Percentiles rank a stretch among this genome's conserved stretches.
Conservation (phyloP, 805 yeast genomes). For the Sungouiozyma intestinalis region DNA sequence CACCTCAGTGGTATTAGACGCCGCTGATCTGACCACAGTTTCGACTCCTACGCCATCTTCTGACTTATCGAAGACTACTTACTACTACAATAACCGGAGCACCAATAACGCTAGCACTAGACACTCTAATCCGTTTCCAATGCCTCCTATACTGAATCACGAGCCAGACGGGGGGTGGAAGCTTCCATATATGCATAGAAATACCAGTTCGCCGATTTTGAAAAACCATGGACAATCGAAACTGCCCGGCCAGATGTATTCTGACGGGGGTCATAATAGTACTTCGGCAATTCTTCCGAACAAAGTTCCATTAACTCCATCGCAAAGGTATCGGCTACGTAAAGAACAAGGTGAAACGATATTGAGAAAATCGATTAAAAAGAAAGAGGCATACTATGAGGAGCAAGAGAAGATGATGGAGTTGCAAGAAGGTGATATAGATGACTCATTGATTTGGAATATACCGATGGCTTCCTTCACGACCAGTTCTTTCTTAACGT, state of each 20-base stretch:
- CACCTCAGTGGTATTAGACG: not conserved
- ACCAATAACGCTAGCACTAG: not conserved
- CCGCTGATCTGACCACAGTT: not conserved
- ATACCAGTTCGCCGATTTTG: conserved; percentile 6
- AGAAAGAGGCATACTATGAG: conserved; percentile 32
- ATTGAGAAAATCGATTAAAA: conserved; percentile 25
- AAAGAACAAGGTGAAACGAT: conserved; percentile 30
- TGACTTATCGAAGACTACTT: conserved; percentile 2
- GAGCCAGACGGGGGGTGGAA: conserved; percentile 1
- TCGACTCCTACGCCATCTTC: conserved; percentile 3
- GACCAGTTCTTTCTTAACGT: conserved; percentile 20
- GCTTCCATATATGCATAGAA: conserved; percentile 4
- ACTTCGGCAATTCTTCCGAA: conserved; percentile 9
- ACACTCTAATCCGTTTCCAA: not conserved
- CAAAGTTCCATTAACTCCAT: conserved; percentile 29
- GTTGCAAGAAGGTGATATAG: conserved; percentile 26
- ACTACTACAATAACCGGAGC: conserved; percentile 1
- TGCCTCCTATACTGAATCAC: not conserved
- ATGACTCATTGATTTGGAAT: conserved; percentile 38
- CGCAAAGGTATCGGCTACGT: conserved; percentile 33
- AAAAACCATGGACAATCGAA: not conserved
- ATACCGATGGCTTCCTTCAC: conserved; percentile 39
- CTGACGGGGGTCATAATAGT: conserved; percentile 6
- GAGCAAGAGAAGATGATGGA: conserved; percentile 19
- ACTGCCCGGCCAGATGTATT: conserved; percentile 3